Evolutionary conservation across 2,329 filamentous ascomycete species (phyloP).

Genomic region (Ramularia endophylla): DNA sequence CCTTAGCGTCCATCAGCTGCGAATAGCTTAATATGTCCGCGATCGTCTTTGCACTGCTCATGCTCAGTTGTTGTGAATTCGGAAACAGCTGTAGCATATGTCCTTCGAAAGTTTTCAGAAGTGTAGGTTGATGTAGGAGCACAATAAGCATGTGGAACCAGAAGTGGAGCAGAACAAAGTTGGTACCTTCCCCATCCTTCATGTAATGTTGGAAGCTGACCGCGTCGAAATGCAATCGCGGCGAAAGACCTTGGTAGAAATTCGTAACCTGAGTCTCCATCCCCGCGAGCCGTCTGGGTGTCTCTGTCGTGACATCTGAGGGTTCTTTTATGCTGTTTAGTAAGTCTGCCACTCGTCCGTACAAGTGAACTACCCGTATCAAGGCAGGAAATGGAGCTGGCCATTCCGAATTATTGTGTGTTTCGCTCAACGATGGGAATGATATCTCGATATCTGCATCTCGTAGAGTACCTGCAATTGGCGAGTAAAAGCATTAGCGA

Average conservation of each 20-base stretch:
- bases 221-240: constrained; percentile 74
- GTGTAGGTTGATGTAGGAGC: constrained; percentile 74
- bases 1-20: constrained; percentile 77
- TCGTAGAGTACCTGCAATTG: constrained; percentile 69
- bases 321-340: constrained; percentile 73
- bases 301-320: constrained; percentile 68
- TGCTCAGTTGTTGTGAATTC: constrained; percentile 73
- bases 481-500: no score
- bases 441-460: constrained; percentile 80
- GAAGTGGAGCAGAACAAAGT: constrained; percentile 79
- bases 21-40: constrained; percentile 83
- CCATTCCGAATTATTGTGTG: constrained; percentile 54
- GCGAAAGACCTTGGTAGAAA: constrained; percentile 68
- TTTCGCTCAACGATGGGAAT: constrained; percentile 54
- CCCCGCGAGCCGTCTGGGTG: constrained; percentile 62
- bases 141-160: constrained; percentile 89
- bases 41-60: constrained; percentile 88
- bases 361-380: constrained; percentile 78
- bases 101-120: constrained; percentile 70
- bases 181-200: constrained; percentile 72
- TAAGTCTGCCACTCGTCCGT: constrained; percentile 76
- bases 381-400: constrained; percentile 74
- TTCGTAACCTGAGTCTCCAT: constrained; percentile 76
- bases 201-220: constrained; percentile 82
- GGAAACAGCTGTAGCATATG: constrained; percentile 66